phyloP scores from a whole-genome alignment of 805 yeast species.

The Saccharomycopsis lassenensis region DNA sequence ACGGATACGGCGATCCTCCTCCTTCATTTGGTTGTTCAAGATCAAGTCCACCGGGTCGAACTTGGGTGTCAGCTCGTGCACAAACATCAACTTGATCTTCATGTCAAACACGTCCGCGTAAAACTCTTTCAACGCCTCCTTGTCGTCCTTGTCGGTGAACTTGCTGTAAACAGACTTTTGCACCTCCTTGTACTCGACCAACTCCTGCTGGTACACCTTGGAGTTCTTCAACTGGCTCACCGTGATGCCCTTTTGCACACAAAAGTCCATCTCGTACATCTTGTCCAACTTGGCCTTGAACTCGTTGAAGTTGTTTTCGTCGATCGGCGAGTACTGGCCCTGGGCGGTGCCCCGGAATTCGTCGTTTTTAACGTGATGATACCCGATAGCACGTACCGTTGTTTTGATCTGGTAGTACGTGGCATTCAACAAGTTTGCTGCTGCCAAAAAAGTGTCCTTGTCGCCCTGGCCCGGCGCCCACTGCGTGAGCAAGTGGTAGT shows the following conservation, averaged over 20 bases:
- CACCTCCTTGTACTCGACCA: constrained; percentile 9
- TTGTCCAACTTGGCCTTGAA: constrained; percentile 45
- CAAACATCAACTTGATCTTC: constrained; percentile 11
- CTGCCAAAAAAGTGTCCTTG: constrained; percentile 67
- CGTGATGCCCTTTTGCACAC: constrained; percentile 5
- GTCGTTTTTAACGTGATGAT: constrained; percentile 24
- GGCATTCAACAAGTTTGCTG: constrained; percentile 41
- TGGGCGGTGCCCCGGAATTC: constrained; percentile 52
- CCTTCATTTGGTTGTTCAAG: constrained; percentile 11
- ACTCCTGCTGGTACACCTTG: constrained; percentile 1
- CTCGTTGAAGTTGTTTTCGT: constrained; percentile 37
- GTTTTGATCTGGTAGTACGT: constrained; percentile 45
- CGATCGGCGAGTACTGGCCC: constrained; percentile 65
- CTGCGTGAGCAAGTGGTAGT: constrained; percentile 48
- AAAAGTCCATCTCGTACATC: constrained; percentile 21
- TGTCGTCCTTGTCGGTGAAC: constrained; percentile 6
- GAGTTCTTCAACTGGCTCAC: constrained; percentile 3
- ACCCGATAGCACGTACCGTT: constrained; percentile 42
- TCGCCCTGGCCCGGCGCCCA: constrained; percentile 74
- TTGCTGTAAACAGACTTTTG: neutral
- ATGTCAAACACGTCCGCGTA: constrained; percentile 11
- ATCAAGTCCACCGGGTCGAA: constrained; percentile 16
- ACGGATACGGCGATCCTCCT: constrained; percentile 10
- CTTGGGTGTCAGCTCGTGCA: constrained; percentile 15
- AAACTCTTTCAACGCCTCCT: constrained; percentile 8